Conservation (phyloP, 805 yeast genomes). For the Saccharomycopsis fermentans region DNA sequence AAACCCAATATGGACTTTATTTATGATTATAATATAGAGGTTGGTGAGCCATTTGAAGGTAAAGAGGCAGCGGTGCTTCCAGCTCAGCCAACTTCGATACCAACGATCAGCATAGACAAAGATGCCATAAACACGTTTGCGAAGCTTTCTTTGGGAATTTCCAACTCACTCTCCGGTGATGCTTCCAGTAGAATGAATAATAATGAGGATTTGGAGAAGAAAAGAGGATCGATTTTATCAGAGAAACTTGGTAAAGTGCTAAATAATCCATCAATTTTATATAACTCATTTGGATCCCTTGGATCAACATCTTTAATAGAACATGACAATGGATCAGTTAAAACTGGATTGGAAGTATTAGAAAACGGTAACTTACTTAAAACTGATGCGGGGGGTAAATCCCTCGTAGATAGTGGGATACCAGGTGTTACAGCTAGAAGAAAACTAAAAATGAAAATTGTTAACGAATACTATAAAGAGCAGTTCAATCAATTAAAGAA, state of each 20-base stretch:
- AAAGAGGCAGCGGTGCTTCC: not conserved
- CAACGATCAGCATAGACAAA: not conserved
- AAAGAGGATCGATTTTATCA: constrained; percentile 1
- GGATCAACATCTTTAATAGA: not conserved
- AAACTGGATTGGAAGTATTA: constrained; percentile 2
- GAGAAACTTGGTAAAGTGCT: constrained; percentile 10
- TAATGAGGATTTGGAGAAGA: not conserved
- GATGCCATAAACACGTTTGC: constrained; percentile 9
- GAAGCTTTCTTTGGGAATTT: constrained; percentile 6
- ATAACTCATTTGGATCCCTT: not conserved
- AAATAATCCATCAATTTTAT: constrained; percentile 2
- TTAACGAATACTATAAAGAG: constrained; percentile 46
- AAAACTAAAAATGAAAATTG: constrained; percentile 49
- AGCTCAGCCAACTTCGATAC: not conserved
- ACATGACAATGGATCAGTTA: not conserved
- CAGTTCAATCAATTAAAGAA: constrained; percentile 40
- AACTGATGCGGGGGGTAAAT: not conserved
- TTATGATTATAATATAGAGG: constrained; percentile 12
- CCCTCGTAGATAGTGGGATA: constrained; percentile 18
- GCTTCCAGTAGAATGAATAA: not conserved
- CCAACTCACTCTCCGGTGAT: not conserved
- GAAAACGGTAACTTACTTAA: constrained; percentile 9
- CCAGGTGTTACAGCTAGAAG: constrained; percentile 54
- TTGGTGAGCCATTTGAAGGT: not conserved
- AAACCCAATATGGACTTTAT: constrained; percentile 11